Conservation (phyloP, 2,329 filamentous ascomycete species). For the Talaromyces sp. region DNA sequence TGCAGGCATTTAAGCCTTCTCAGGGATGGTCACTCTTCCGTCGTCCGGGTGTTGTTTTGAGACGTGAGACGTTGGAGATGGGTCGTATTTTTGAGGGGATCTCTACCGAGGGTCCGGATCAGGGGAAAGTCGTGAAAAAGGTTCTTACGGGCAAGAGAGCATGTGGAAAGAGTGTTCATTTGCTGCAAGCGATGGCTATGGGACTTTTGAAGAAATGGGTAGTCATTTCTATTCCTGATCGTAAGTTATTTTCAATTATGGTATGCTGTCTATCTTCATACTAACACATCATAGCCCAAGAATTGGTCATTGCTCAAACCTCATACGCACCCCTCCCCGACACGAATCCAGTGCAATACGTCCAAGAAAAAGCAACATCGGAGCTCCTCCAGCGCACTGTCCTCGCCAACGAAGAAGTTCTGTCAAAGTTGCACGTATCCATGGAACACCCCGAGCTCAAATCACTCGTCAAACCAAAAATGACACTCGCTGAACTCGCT, state of each 20-base stretch:
- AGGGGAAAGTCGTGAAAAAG: conserved; percentile 47
- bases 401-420: conserved; percentile 66
- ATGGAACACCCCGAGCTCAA: conserved; percentile 58
- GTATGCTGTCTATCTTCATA: background rate
- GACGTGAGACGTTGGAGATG: conserved; percentile 73
- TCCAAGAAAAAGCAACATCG: conserved; percentile 74
- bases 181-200: conserved; percentile 79
- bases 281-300: conserved; percentile 59
- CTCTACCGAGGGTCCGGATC: conserved; percentile 33
- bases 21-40: conserved; percentile 88
- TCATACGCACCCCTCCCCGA: conserved; percentile 70
- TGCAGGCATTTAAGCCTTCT: conserved; percentile 84
- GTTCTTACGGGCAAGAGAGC: conserved; percentile 71
- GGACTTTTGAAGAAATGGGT: conserved; percentile 82
- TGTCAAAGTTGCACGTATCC: conserved; percentile 54
- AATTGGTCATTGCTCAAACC: conserved; percentile 74
- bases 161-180: conserved; percentile 80
- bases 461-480: conserved; percentile 55
- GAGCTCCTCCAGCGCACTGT: conserved; percentile 69
- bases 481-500: conserved; percentile 65
- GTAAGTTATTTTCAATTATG: conserved; percentile 49
- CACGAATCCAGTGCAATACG: conserved; percentile 57
- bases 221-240: conserved; percentile 84
- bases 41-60: conserved; percentile 72
- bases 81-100: conserved; percentile 61